phyloP scores from a whole-genome alignment of 805 yeast species.

The Teunomyces pallodes region DNA sequence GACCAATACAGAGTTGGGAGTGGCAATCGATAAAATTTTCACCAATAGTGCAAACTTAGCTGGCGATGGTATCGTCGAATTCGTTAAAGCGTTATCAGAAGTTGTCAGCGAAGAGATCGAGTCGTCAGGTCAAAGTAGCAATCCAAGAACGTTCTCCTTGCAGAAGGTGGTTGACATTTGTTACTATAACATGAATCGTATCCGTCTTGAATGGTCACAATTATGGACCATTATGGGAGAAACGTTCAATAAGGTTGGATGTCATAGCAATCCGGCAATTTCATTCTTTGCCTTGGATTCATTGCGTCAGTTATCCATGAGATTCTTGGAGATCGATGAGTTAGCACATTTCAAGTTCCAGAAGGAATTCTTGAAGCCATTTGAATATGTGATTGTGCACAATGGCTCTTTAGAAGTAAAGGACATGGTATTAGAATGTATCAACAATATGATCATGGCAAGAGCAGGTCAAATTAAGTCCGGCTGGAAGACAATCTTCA shows the following conservation, averaged over 20 bases:
- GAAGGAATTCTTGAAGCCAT: conserved; percentile 88
- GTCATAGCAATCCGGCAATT: conserved; percentile 71
- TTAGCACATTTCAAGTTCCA: conserved; percentile 94
- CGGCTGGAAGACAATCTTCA: conserved; percentile 92
- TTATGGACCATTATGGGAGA: conserved; percentile 93
- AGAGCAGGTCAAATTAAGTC: conserved; percentile 75
- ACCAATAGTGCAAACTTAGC: conserved; percentile 74
- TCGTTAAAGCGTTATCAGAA: conserved; percentile 81
- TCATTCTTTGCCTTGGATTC: conserved; percentile 93
- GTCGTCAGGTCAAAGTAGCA: conserved; percentile 73
- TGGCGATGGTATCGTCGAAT: conserved; percentile 82
- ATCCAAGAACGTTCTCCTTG: conserved; percentile 88
- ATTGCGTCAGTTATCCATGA: conserved; percentile 83
- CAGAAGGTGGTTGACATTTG: conserved; percentile 97
- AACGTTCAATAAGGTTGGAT: conserved; percentile 81
- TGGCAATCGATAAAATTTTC: conserved; percentile 82
- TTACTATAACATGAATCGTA: conserved; percentile 95
- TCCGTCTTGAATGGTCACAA: conserved; percentile 94
- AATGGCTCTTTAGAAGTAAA: conserved; percentile 69
- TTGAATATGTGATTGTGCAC: conserved; percentile 71
- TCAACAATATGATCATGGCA: conserved; percentile 77
- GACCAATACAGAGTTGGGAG: conserved; percentile 66
- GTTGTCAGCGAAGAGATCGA: conserved; percentile 91
- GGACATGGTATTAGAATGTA: conserved; percentile 87
- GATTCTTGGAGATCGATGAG: conserved; percentile 92